phyloP scores from a whole-genome alignment of 192 early-diverging fungal genomes.

The Coemansia erecta region DNA sequence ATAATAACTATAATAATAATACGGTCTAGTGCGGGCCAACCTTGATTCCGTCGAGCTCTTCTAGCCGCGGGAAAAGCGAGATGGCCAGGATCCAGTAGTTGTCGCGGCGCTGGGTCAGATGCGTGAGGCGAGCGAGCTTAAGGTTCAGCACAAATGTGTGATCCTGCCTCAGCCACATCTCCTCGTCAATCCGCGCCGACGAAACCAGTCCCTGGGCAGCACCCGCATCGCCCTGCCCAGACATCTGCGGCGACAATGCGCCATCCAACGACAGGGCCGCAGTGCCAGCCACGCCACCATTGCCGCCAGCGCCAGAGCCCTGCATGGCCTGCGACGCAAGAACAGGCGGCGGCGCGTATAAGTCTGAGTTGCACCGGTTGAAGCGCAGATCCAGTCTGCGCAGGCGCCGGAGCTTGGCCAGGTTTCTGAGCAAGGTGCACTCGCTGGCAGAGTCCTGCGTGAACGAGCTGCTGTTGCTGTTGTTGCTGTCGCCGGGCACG shows the following conservation, averaged over 20 bases:
- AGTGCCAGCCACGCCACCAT: neutral
- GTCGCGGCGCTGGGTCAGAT: slow-evolving; percentile 28
- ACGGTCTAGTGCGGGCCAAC: slow-evolving; percentile 12
- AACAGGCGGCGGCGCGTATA: slow-evolving; percentile 30
- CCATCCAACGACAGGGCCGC: slow-evolving; percentile 24
- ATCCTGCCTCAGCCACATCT: slow-evolving; percentile 38
- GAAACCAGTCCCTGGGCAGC: slow-evolving; percentile 6
- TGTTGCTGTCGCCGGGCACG: neutral
- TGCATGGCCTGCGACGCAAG: neutral
- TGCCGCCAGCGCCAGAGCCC: neutral
- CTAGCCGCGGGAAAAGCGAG: slow-evolving; percentile 31
- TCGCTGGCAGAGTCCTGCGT: slow-evolving; percentile 2
- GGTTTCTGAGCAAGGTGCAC: slow-evolving; percentile 9
- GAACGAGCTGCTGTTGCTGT: neutral
- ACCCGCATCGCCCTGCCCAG: slow-evolving; percentile 13
- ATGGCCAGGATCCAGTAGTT: slow-evolving; percentile 29
- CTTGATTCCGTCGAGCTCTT: slow-evolving; percentile 48
- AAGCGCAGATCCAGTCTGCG: slow-evolving; percentile 43
- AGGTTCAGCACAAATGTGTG: slow-evolving; percentile 25
- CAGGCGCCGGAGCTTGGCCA: slow-evolving; percentile 29
- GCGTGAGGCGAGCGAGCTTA: slow-evolving; percentile 19
- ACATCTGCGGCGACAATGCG: slow-evolving; percentile 36
- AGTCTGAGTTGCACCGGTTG: slow-evolving; percentile 35
- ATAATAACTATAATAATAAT: too few species aligned
- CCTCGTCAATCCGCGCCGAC: slow-evolving; percentile 34